Base-by-base conservation (phyloP, 768 basidiomycete species). In the Trametes gibbosa region DNA sequence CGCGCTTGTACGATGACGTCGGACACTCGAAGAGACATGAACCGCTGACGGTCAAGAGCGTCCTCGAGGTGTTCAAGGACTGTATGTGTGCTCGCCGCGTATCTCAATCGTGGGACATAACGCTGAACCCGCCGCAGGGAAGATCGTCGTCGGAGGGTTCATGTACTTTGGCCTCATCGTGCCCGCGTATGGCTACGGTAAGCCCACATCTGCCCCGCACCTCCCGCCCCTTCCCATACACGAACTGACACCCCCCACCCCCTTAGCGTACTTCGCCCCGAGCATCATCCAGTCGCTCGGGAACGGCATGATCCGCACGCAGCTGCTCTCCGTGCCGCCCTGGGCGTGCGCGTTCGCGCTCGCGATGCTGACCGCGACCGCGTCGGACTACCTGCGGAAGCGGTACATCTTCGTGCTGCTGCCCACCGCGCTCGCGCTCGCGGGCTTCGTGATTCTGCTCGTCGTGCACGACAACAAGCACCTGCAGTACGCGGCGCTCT, bases 161-260 rank as follows among this genome's bases (percentile, higher is more conserved):
- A 71, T 71, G 68, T 71, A 71, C 63, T 64, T 71, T 53, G 69
- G 69, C 8, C 64, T 71, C 49, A 61, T 71, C 37, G 66, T 69
- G 6, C 66, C 69, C 16, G 70, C 67, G 3, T 71, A 70, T 53
- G 51, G 66, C 27, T 70, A 70, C 46, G 68, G 69, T 70, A 47
- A 42, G 67, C n/a, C 41, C 16, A 13, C 19, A 8, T 29, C 12
- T 37, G 4, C 49, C 17, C 5, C 10, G 29, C 29, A 10, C 29
- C 27, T 13, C 8, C 27, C 23, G 16, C 27, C 34, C 6, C n/a
- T n/a, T 34, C 14, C 5, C 39, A n/a, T 21, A 17, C 34, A 13
- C 48, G 21, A 32, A 41, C 24, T 24, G 21, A 13, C 21, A 13
- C 14, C 35, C 37, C 32, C 14, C 3, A 23, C 40, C 21, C 21